These are phyloP conservation scores for Leccinum angustisporum DNA, from an alignment of 1,284 basidiomycete genomes.

Conservation along the genomic window DNA sequence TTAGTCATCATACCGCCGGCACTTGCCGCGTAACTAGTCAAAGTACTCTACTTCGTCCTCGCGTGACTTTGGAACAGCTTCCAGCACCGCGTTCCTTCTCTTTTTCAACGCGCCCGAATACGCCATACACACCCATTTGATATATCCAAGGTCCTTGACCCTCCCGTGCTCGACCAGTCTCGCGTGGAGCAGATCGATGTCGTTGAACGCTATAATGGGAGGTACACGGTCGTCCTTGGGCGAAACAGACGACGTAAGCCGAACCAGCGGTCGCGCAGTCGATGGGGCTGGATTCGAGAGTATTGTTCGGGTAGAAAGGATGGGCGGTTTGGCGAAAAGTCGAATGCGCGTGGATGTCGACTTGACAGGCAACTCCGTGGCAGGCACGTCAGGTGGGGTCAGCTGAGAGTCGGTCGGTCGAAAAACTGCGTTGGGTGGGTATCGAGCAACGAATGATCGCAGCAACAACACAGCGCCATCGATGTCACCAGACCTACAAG, in stretches of 20 bases:
- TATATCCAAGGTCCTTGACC: slow-evolving; percentile 49
- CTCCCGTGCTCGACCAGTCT: slow-evolving; percentile 49
- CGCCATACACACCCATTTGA: slow-evolving; percentile 66
- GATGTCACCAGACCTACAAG: slow-evolving; percentile 47
- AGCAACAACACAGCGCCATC: slow-evolving; percentile 54
- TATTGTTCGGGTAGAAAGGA: slow-evolving; percentile 55
- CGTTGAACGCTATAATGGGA: slow-evolving; percentile 62
- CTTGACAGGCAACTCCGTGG: background rate
- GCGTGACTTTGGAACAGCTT: slow-evolving; percentile 19
- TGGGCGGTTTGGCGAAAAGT: slow-evolving; percentile 38
- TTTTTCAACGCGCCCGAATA: slow-evolving; percentile 65
- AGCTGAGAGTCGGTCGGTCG: slow-evolving; percentile 8
- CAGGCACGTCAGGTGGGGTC: background rate
- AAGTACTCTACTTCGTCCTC: slow-evolving; percentile 13
- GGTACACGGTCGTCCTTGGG: slow-evolving; percentile 69
- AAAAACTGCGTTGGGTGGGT: slow-evolving; percentile 49
- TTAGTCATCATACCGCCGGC: slow-evolving; percentile 25
- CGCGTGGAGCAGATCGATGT: slow-evolving; percentile 67
- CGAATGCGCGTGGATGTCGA: slow-evolving; percentile 6
- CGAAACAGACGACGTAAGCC: slow-evolving; percentile 50
- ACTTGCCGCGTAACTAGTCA: slow-evolving; percentile 5
- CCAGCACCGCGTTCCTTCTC: slow-evolving; percentile 50
- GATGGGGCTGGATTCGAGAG: slow-evolving; percentile 37
- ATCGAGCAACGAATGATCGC: slow-evolving; percentile 54
- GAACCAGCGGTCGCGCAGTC: slow-evolving; percentile 60